Percentiles rank a stretch among this genome's conserved stretches.
phyloP scores from a whole-genome alignment of 495 filamentous ascomycete genomes.

The Hamigera avellanea region DNA sequence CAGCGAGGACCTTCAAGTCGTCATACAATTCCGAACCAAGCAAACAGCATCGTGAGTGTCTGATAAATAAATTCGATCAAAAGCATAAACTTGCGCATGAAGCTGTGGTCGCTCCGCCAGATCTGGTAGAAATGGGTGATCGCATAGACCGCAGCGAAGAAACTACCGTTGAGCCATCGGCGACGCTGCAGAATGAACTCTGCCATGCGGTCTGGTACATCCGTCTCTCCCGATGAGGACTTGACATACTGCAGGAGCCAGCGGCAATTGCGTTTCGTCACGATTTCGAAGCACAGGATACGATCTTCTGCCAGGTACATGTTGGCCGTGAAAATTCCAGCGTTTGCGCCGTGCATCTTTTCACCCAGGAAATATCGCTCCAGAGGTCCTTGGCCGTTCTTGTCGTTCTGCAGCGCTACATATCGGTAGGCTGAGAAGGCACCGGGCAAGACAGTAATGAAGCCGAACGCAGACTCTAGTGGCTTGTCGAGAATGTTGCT shows the following conservation, averaged over 20 bases:
- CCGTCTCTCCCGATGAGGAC: slow-evolving; percentile 89
- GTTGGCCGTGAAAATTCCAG: slow-evolving; percentile 96
- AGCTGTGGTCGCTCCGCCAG: slow-evolving; percentile 80
- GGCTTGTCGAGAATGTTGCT: slow-evolving; percentile 99
- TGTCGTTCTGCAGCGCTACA: slow-evolving; percentile 91
- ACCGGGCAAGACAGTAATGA: slow-evolving; percentile 92
- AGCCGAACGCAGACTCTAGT: slow-evolving; percentile 93
- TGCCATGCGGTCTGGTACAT: slow-evolving; percentile 90
- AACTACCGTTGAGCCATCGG: slow-evolving; percentile 96
- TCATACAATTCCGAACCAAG: slow-evolving; percentile 87
- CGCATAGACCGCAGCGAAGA: slow-evolving; percentile 96
- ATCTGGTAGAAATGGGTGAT: slow-evolving; percentile 91
- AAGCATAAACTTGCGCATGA: slow-evolving; percentile 79
- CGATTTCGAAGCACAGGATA: slow-evolving; percentile 98
- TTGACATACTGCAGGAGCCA: slow-evolving; percentile 99
- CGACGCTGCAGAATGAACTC: slow-evolving; percentile 94
- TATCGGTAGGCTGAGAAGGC: slow-evolving; percentile 97
- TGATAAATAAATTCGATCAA: slow-evolving; percentile 89
- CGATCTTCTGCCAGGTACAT: slow-evolving; percentile 99
- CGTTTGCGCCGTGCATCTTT: slow-evolving; percentile 91
- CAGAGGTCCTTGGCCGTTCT: slow-evolving; percentile 79
- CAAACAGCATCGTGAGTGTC: slow-evolving; percentile 92
- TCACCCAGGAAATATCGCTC: slow-evolving; percentile 98
- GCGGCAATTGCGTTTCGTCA: slow-evolving; percentile 89
- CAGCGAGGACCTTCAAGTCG: not conserved